These are phyloP conservation scores for Heterococcus sp. DNA, from an alignment of 108 stramenopile genomes.

Conservation along the genomic window DNA sequence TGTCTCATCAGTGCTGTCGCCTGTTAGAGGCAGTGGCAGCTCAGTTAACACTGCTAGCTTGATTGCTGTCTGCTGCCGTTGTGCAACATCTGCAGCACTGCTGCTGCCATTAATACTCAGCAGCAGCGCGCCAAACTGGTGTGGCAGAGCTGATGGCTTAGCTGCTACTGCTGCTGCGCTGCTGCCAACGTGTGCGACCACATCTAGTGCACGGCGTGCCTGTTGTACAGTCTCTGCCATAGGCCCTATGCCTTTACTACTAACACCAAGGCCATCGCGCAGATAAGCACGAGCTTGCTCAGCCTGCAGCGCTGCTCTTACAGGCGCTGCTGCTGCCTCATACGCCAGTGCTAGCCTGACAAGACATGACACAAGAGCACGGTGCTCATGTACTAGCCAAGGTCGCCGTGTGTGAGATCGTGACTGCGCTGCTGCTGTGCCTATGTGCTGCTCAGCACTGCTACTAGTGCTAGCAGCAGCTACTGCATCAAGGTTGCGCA, in stretches of 20 bases:
- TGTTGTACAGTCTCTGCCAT: constrained; percentile 11
- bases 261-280: constrained; percentile 23
- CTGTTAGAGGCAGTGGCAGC: too few species aligned
- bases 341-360: constrained; percentile 15
- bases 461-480: background rate
- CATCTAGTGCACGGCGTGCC: background rate
- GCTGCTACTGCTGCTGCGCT: too few species aligned
- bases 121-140: too few species aligned
- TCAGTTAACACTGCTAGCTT: too few species aligned
- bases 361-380: constrained; percentile 10
- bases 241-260: constrained; percentile 7
- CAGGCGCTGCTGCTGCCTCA: constrained; percentile 2
- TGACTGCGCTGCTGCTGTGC: background rate
- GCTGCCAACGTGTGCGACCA: too few species aligned
- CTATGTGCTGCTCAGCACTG: background rate
- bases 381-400: constrained; percentile 12
- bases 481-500: background rate
- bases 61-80: too few species aligned
- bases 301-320: background rate
- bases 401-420: background rate
- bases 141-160: too few species aligned
- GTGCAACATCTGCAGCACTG: too few species aligned
- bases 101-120: too few species aligned
- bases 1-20: too few species aligned
- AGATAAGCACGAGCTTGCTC: constrained; percentile 2